Conservation (phyloP, 345 rosid species). For the Ailanthus altissimus region DNA sequence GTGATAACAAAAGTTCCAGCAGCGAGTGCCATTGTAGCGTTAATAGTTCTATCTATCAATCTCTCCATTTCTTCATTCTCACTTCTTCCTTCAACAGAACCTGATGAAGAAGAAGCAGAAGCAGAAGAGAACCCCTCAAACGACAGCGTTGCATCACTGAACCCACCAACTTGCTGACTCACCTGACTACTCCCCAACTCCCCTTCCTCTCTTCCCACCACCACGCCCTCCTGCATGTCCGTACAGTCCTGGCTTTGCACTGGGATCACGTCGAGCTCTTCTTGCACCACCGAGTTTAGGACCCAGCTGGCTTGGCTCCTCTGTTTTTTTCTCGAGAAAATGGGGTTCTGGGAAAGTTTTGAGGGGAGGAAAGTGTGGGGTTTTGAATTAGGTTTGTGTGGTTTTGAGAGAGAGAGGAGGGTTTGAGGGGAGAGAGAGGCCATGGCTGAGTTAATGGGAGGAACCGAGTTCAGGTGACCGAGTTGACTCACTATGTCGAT, state of each 20-base stretch:
- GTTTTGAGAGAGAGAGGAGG: constrained; percentile 57
- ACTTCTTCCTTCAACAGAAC: constrained; percentile 26
- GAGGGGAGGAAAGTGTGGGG: constrained; percentile 17
- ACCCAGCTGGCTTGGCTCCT: constrained; percentile 30
- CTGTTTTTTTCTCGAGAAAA: constrained; percentile 44
- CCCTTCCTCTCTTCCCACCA: constrained; percentile 50
- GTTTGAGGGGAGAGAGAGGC: constrained; percentile 66
- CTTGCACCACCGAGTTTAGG: constrained; percentile 45
- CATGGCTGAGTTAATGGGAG: constrained; percentile 51
- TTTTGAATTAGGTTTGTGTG: constrained; percentile 33
- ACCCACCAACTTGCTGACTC: constrained; percentile 65
- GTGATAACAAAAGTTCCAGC: constrained; percentile 81
- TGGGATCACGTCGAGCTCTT: constrained; percentile 64
- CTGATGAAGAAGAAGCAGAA: constrained; percentile 41
- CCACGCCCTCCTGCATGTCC: constrained; percentile 60
- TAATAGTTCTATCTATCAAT: constrained; percentile 65
- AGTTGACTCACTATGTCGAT: constrained; percentile 32
- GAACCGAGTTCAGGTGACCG: constrained; percentile 35
- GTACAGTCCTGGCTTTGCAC: constrained; percentile 55
- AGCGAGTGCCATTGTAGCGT: constrained; percentile 77
- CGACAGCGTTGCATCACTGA: constrained; percentile 62
- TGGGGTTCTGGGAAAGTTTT: constrained; percentile 34
- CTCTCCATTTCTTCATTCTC: constrained; percentile 50
- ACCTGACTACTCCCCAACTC: constrained; percentile 54
- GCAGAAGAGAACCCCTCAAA: constrained; percentile 74